Evolutionary conservation across 208 protist genomes (phyloP), one percentile per base, ranked within the genome.

Genomic region (Sergeia podlipaevii): DNA sequence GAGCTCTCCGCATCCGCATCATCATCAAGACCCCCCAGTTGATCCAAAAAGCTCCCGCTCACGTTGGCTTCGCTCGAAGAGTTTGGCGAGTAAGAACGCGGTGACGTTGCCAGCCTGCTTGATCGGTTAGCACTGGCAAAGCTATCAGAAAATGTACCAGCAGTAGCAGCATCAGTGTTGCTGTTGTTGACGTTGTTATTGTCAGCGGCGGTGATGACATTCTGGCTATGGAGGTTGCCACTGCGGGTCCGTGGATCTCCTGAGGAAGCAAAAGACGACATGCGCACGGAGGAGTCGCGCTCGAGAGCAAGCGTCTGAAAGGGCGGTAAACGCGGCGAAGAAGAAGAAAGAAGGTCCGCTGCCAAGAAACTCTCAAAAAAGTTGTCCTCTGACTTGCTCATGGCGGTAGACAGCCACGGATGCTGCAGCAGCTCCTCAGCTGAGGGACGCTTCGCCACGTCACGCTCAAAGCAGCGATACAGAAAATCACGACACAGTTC

Each of bases 361-460:
- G 21, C 67, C 55, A n/a, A n/a, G n/a, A n/a, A n/a, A n/a, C n/a
- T n/a, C n/a, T n/a, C n/a, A n/a, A n/a, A n/a, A n/a, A n/a, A 39
- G 34, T 39, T 15, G 61, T 23, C 41, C 13, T 23, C 47, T 26
- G n/a, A 60, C 48, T 13, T 53, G 46, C 15, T 60, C 57, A 71
- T 64, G 24, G 65, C 63, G 24, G 44, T 15, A 33, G 30, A 29
- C 34, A 93, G 60, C 77, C 80, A 92, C 32, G 74, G 70, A 61
- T 92, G 84, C 53, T 80, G 59, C 32, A 92, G 66, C 30, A 92
- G 66, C 50, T 92, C 85, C 15, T 84, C 75, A 15, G 79, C 75
- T 5, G 75, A 77, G 5, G 85, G 75, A 0, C 85, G 74, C 73
- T 75, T 78, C 38, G 68, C 46, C 36, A 83, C 76, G 30, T 92